Conservation (phyloP, 116 monocot genomes). For the Iris pallida region DNA sequence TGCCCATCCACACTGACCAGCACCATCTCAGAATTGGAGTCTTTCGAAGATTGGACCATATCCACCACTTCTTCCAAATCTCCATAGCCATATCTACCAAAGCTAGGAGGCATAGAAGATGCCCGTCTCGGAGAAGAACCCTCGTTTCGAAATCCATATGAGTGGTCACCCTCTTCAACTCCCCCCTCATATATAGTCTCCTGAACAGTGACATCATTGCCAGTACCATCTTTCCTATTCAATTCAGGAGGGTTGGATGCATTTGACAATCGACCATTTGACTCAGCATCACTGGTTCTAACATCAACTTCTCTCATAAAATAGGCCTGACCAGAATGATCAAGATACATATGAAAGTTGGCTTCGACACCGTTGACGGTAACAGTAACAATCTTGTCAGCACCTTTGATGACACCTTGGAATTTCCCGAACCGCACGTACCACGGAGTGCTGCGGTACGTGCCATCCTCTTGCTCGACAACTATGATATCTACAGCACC, state of each 20-base stretch:
- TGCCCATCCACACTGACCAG: slow-evolving; percentile 83
- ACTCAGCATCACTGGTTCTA: slow-evolving; percentile 15
- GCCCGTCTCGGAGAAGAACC: neutral
- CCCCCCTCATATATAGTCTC: slow-evolving; percentile 14
- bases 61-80: slow-evolving; percentile 72
- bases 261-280: slow-evolving; percentile 12
- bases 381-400: slow-evolving; percentile 80
- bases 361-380: slow-evolving; percentile 79
- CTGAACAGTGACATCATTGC: slow-evolving; percentile 8
- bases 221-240: slow-evolving; percentile 7
- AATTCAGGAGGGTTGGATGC: neutral
- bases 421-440: slow-evolving; percentile 95
- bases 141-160: neutral
- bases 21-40: slow-evolving; percentile 67
- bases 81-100: slow-evolving; percentile 48
- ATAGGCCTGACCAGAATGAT: slow-evolving; percentile 86
- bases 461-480: slow-evolving; percentile 88
- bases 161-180: slow-evolving; percentile 14
- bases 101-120: slow-evolving; percentile 26
- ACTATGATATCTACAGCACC: slow-evolving; percentile 98
- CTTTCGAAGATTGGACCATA: slow-evolving; percentile 49
- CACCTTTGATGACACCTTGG: slow-evolving; percentile 83
- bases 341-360: slow-evolving; percentile 81
- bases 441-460: slow-evolving; percentile 88
- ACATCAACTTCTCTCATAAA: slow-evolving; percentile 66